Evolutionary conservation across 1,284 basidiomycete genomes (phyloP), one percentile per base, ranked within the genome.

Genomic region (Sphaerobolus stellatus): DNA sequence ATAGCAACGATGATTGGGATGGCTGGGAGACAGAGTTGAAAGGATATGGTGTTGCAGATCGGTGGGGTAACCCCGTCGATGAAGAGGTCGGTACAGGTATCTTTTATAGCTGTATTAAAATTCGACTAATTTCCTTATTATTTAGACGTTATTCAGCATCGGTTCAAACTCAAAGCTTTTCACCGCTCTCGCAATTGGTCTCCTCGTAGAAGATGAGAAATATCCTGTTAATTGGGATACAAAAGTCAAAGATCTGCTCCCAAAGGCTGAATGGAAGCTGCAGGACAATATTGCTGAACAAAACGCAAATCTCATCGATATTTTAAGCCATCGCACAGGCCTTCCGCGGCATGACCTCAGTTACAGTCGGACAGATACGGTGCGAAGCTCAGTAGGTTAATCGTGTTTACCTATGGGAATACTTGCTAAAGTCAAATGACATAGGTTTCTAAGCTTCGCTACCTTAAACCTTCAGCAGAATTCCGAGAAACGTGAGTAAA

Each of bases 151-250:
- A 14, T 74, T 75, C 57, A 58, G 62, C 33, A 62, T 75, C 27
- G 74, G 61, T 1, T 71, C 70, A 0, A 65, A 66, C 36, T 74
- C 71, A 20, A 74, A 77, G 54, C 70, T 71, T 1, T 77, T 77
- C 61, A 64, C 75, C n/a, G 64, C 68, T 1, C 65, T 64, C 0
- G 62, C 71, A 2, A 50, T 78, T 2, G 75, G 75, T 0, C 66
- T 77, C 8, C 65, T 77, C 13, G 71, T 75, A 24, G 68, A 74
- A 29, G 69, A 75, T 2, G 61, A 62, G 9, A 46, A 74, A n/a
- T 54, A 54, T 2, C 54, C 61, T 31, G 56, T 78, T 7, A 64
- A 61, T 6, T 76, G 70, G 74, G 58, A 66, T 20, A 70, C 71
- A 0, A 71, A 66, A 52, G 31, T 77, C 20, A 51, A 55, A 24